Percentiles rank a stretch among this genome's conserved stretches.
Evolutionary conservation across 2,329 filamentous ascomycete species (phyloP).

Genomic region (Didymella glomerata): DNA sequence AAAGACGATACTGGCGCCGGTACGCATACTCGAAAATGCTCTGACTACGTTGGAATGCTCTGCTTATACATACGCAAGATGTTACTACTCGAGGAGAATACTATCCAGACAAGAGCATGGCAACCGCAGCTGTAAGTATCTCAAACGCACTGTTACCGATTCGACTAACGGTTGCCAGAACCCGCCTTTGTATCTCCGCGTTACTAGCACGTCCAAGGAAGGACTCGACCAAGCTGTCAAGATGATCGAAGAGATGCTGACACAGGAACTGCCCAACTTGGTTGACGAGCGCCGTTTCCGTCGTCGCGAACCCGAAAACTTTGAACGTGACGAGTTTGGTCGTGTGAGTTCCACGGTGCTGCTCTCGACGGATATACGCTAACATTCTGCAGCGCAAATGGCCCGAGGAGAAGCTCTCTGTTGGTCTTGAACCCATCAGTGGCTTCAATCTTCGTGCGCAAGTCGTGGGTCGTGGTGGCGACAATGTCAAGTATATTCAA

Average conservation of each 20-base stretch:
- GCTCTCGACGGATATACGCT: not conserved
- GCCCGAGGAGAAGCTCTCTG: constrained; percentile 94
- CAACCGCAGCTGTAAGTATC: constrained; percentile 78
- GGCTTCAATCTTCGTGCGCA: constrained; percentile 97
- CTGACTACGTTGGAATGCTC: constrained; percentile 62
- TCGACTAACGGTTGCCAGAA: constrained; percentile 64
- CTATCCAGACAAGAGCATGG: constrained; percentile 97
- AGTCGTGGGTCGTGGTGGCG: constrained; percentile 91
- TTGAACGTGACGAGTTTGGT: constrained; percentile 90
- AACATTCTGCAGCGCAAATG: constrained; percentile 83
- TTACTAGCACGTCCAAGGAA: constrained; percentile 90
- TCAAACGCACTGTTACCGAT: no score
- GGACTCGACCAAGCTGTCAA: constrained; percentile 88
- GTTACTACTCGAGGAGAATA: constrained; percentile 97
- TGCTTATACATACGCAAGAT: constrained; percentile 80
- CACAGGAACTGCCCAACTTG: constrained; percentile 92
- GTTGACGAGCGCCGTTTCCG: constrained; percentile 94
- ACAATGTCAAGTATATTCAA: constrained; percentile 98
- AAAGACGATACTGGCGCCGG: constrained; percentile 99
- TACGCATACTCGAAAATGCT: constrained; percentile 83
- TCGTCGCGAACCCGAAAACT: constrained; percentile 77
- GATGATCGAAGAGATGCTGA: constrained; percentile 94
- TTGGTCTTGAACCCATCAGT: constrained; percentile 86
- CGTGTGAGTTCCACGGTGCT: constrained; percentile 66
- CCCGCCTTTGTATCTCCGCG: constrained; percentile 91